Base-by-base conservation (phyloP, 257 asterid genomes). In the Anisodus acutangulus region DNA sequence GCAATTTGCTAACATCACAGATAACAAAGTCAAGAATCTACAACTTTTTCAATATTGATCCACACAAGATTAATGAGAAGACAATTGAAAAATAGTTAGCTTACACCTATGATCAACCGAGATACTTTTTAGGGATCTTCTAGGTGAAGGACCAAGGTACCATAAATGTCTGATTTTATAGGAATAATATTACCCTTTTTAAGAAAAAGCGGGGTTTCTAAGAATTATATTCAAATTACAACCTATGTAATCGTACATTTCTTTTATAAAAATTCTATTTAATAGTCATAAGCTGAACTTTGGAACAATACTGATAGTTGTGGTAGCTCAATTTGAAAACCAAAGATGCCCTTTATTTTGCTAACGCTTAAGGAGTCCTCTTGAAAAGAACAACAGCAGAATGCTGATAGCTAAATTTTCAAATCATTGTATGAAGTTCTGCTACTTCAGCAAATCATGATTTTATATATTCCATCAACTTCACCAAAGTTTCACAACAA, bases 1-100 rank as follows among this genome's bases (percentile, higher is more conserved):
- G 95, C 97, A 37, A 95, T 94, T 94, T 94, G 97, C 98, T 94
- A 91, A 8, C 3, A 62, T 72, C 45, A 43, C 82, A 85, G 83
- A 41, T 17, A 7, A 45, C 19, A 78, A 63, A 11, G 13, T 64
- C 15, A 81, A 58, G 64, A 58, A 16, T 58, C 26, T 8, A 62
- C 6, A n/a, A 19, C 64, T 16, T 58, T 19, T 62, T 8, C 31
- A 19, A 62, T 62, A 62, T 19, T 4, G 10, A 62, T 62, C 19
- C 67, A 60, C 63, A 58, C 15, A 58, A 58, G 63, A 58, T 58
- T 58, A 58, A 2, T 2, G 10, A 58, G 64, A 58, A 16, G 64
- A 58, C 16, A 17, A 17, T 6, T 58, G 10, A 22, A 16, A 58
- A 58, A 17, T 58, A 58, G 26, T 9, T 58, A 0, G 10, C 64